Conservation (phyloP, 176 grass and related monocot genomes). For the Ananas comosus region DNA sequence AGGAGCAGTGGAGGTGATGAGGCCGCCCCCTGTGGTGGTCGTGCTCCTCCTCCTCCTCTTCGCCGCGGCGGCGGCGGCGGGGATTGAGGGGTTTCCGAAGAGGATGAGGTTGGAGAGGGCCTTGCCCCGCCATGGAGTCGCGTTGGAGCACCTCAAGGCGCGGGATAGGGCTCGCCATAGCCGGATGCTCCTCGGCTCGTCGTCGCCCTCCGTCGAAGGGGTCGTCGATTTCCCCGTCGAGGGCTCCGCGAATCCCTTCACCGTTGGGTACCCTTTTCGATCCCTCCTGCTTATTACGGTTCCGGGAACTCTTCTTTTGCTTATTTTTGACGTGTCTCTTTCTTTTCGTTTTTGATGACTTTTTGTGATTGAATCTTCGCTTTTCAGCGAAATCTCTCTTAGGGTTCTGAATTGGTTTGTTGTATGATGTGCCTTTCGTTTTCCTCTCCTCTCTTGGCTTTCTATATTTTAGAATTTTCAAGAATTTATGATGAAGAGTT, state of each 20-base stretch:
- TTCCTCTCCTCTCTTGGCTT: not conserved
- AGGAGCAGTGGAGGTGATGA: constrained; percentile 23
- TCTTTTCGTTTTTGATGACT: not conserved
- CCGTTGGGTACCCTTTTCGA: constrained; percentile 51
- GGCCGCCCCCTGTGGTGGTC: constrained; percentile 29
- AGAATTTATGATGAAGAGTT: too few relatives aligned
- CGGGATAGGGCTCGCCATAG: constrained; percentile 54
- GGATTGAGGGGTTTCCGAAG: constrained; percentile 23
- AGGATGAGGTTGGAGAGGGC: constrained; percentile 61
- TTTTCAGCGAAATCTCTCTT: not conserved
- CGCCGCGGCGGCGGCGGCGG: not conserved
- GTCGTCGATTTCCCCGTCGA: constrained; percentile 89
- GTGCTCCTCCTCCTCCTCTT: not conserved
- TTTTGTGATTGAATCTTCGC: not conserved
- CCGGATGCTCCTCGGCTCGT: constrained; percentile 31
- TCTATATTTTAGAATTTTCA: too few relatives aligned
- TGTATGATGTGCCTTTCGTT: not conserved
- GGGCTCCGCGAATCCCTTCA: constrained; percentile 78
- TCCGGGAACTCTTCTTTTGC: too few relatives aligned
- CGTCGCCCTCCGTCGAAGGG: constrained; percentile 24
- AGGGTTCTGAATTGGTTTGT: not conserved
- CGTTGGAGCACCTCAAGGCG: constrained; percentile 48
- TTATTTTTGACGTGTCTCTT: too few relatives aligned
- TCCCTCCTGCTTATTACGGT: not conserved
- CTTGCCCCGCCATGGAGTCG: constrained; percentile 45